Evolutionary conservation across 2,329 filamentous ascomycete genomes (phyloP).

Genomic region (Trichoderma guizhouense): DNA sequence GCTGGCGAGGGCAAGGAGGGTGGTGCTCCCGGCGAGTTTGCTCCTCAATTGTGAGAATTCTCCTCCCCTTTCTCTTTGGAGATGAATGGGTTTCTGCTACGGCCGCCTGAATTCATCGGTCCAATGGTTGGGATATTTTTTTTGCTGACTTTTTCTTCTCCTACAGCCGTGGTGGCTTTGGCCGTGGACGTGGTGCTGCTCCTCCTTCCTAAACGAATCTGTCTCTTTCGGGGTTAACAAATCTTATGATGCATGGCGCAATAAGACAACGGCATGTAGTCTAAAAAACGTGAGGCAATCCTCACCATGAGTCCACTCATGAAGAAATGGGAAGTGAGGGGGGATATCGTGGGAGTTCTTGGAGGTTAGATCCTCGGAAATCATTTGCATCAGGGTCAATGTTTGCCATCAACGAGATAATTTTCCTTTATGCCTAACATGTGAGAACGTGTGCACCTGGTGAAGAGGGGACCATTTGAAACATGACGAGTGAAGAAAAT

Average conservation of each 20-base stretch:
- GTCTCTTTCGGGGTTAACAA: conserved; percentile 40
- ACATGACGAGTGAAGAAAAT: conserved; percentile 3
- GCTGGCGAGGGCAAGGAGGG: conserved; percentile 86
- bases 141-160: conserved; percentile 27
- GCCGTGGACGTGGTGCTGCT: conserved; percentile 82
- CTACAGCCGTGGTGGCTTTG: conserved; percentile 76
- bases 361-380: conserved; percentile 47
- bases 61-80: not conserved
- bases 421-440: conserved; percentile 28
- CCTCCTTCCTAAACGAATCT: conserved; percentile 59
- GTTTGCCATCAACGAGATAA: conserved; percentile 37
- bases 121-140: not conserved
- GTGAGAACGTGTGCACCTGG: conserved; percentile 22
- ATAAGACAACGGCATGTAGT: conserved; percentile 46
- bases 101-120: not conserved
- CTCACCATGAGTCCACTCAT: conserved; percentile 40
- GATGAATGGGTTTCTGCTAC: not conserved
- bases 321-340: conserved; percentile 39
- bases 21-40: conserved; percentile 86
- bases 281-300: conserved; percentile 41
- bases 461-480: conserved; percentile 9
- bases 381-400: conserved; percentile 47
- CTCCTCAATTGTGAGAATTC: conserved; percentile 75
- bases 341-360: conserved; percentile 44
- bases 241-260: conserved; percentile 42